These are phyloP conservation scores for Solanum lycopersicoides DNA, from an alignment of 257 asterid genomes.

Conservation along the genomic window DNA sequence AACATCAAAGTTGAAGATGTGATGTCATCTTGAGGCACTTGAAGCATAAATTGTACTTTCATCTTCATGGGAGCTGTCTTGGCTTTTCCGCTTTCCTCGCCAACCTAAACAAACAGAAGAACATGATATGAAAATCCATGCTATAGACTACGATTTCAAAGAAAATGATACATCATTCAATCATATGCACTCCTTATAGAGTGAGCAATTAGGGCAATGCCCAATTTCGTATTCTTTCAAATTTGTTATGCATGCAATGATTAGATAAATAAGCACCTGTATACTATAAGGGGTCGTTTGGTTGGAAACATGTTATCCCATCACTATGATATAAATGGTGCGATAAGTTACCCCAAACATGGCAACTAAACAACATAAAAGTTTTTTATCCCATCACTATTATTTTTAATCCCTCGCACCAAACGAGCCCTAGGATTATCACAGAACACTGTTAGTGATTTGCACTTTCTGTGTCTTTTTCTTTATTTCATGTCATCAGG, in stretches of 20 bases:
- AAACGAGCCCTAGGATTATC: not conserved
- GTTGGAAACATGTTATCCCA: no score
- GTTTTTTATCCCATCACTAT: no score
- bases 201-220: not conserved
- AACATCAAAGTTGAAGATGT: constrained; percentile 69
- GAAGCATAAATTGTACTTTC: constrained; percentile 91
- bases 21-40: constrained; percentile 85
- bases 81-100: constrained; percentile 72
- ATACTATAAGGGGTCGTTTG: no score
- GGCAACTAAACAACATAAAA: no score
- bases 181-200: not conserved
- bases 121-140: not conserved
- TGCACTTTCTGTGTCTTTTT: not conserved
- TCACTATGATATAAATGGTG: no score
- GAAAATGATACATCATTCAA: not conserved
- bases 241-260: not conserved
- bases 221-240: not conserved
- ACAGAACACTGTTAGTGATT: not conserved
- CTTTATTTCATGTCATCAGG: not conserved
- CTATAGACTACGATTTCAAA: not conserved
- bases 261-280: not conserved
- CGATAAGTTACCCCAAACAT: no score
- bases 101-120: constrained; percentile 38
- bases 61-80: constrained; percentile 85
- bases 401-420: no score